Base-by-base conservation (phyloP, 805 yeast genomes). In the Yamadazyma akitaensis region DNA sequence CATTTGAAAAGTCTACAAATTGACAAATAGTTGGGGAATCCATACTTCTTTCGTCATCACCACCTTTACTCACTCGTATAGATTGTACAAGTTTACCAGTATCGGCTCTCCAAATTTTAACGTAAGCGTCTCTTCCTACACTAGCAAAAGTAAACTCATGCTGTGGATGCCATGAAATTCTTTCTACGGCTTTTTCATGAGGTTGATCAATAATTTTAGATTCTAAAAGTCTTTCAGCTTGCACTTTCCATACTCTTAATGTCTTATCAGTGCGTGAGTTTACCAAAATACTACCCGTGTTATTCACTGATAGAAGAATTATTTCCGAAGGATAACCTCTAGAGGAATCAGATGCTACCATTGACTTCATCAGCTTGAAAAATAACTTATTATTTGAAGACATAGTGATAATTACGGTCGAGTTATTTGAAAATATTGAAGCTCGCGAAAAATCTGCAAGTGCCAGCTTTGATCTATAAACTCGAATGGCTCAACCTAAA, bases 111-210 rank as follows among this genome's bases (percentile, higher is more conserved):
- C 84, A 76, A 25, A 77, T 49, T 51, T 75, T 74, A 32, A 81
- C 62, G 37, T 50, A 54, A 11, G 67, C 65, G 53, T 79, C 85
- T 25, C 68, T 54, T 5, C 80, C 80, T 31, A 76, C 80, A 5
- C 77, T 66, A 2, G 76, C 81, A 44, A 81, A 65, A 11, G 65
- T 53, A 36, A 66, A 65, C 25, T 79, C 77, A 25, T 67, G 57
- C 16, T 57, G 56, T 0, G 85, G 83, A 40, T 74, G 65, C 83
- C 83, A 81, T 2, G 72, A 53, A 8, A 81, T 48, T 18, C 68
- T 50, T 44, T 70, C 73, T 17, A 75, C 74, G 1, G 69, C 54
- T 40, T 61, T 60, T 2, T 52, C 48, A 50, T 78, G 82, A 2
- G 75, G 67, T 28, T 61, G 61, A 35, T 68, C 74, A 17, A 80